Conservation (phyloP, 192 early-diverging fungal genomes). For the Podochytrium sp. region DNA sequence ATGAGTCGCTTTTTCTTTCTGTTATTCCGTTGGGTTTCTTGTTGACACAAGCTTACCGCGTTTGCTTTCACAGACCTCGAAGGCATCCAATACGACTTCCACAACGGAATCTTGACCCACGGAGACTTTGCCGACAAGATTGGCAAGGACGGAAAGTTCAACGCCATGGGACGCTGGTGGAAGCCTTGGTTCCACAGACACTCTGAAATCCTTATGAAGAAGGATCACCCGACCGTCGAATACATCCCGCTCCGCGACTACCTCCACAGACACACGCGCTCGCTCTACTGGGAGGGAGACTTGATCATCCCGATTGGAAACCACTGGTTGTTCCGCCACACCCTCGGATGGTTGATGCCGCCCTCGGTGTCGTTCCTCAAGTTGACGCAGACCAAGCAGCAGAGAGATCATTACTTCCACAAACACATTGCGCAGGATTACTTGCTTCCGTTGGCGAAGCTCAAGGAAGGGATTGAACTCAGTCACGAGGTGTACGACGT, state of each 20-base stretch:
- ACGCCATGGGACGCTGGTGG: slow-evolving; percentile 40
- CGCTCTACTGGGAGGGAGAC: slow-evolving; percentile 46
- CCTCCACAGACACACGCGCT: slow-evolving; percentile 52
- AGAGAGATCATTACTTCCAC: slow-evolving; percentile 36
- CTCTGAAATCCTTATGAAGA: slow-evolving; percentile 33
- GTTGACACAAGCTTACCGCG: too few relatives aligned
- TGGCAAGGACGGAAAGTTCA: slow-evolving; percentile 27
- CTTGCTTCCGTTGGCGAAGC: slow-evolving; percentile 37
- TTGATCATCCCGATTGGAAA: slow-evolving; percentile 48
- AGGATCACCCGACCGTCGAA: slow-evolving; percentile 35
- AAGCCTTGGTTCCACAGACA: slow-evolving; percentile 54
- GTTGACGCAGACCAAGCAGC: slow-evolving; percentile 40
- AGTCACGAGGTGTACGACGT: slow-evolving; percentile 42
- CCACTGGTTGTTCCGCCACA: slow-evolving; percentile 40
- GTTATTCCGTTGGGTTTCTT: background rate
- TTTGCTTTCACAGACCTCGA: slow-evolving; percentile 34
- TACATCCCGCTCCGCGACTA: slow-evolving; percentile 51
- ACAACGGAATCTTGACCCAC: slow-evolving; percentile 43
- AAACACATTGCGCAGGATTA: slow-evolving; percentile 42
- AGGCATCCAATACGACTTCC: slow-evolving; percentile 40
- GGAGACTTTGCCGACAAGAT: slow-evolving; percentile 42
- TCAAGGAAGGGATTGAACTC: slow-evolving; percentile 38
- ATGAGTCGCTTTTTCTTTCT: background rate
- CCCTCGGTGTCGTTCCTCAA: slow-evolving; percentile 40
- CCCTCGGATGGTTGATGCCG: slow-evolving; percentile 44